Conservation (phyloP, 2,329 filamentous ascomycete species). For the Ascomycota sp. region DNA sequence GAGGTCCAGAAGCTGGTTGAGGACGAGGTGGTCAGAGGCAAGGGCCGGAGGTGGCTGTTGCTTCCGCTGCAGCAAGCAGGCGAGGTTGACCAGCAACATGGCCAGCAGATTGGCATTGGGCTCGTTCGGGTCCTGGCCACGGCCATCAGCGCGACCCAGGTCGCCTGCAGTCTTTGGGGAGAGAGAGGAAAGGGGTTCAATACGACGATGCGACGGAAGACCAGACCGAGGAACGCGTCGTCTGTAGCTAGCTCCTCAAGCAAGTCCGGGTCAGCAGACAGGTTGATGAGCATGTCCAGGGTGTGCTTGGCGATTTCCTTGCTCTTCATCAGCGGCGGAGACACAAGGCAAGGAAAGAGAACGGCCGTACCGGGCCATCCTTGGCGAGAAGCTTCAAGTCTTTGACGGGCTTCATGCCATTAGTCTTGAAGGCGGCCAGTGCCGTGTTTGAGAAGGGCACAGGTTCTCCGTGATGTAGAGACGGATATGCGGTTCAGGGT, state of each 20-base stretch:
- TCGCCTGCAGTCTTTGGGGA: neutral
- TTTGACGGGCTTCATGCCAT: slow-evolving; percentile 58
- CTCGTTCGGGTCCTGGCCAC: slow-evolving; percentile 44
- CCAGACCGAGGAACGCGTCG: slow-evolving; percentile 55
- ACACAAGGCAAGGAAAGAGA: neutral
- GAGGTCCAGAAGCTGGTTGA: slow-evolving; percentile 86
- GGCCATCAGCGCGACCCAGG: neutral
- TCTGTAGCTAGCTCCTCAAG: slow-evolving; percentile 55
- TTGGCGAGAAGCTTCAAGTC: slow-evolving; percentile 73
- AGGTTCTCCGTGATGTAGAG: slow-evolving; percentile 72
- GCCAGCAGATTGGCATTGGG: slow-evolving; percentile 65
- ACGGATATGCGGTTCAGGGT: slow-evolving; percentile 80
- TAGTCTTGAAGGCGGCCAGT: slow-evolving; percentile 64
- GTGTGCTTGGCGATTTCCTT: slow-evolving; percentile 90
- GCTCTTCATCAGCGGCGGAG: neutral
- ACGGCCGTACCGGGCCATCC: slow-evolving; percentile 51
- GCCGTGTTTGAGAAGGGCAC: slow-evolving; percentile 58
- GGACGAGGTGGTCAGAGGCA: slow-evolving; percentile 48
- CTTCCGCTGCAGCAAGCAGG: slow-evolving; percentile 45
- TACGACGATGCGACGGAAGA: slow-evolving; percentile 58
- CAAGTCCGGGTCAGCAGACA: slow-evolving; percentile 58
- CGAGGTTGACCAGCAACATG: slow-evolving; percentile 85
- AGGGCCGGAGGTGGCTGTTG: slow-evolving; percentile 50
- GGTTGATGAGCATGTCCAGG: slow-evolving; percentile 73
- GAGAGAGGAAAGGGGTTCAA: slow-evolving; percentile 11